Conservation (phyloP, 1,139 yeast species). For the Entelexis paramagnoliae region DNA sequence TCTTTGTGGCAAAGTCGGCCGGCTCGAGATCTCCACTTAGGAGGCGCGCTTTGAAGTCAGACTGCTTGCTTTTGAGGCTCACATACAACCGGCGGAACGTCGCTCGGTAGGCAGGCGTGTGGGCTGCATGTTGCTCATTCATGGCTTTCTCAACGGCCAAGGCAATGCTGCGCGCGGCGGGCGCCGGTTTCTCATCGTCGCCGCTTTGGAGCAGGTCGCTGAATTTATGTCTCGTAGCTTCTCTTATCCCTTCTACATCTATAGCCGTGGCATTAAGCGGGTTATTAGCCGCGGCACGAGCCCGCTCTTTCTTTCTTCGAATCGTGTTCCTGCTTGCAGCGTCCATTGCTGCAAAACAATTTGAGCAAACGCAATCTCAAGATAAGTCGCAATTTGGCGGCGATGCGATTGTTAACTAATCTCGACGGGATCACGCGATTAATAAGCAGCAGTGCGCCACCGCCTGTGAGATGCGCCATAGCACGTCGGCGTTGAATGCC, state of each 20-base stretch:
- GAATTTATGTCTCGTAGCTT: conserved; percentile 20
- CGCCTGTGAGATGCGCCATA: too few species aligned
- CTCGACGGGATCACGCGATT: too few species aligned
- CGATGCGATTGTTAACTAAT: too few species aligned
- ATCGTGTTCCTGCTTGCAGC: conserved; percentile 17
- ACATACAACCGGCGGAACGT: conserved; percentile 21
- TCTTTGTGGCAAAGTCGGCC: conserved; percentile 24
- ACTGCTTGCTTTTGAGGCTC: conserved; percentile 27
- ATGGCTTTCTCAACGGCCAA: conserved; percentile 21
- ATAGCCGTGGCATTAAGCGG: conserved; percentile 3
- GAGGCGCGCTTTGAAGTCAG: conserved; percentile 27
- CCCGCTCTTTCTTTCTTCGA: conserved; percentile 15
- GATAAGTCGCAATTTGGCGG: too few species aligned
- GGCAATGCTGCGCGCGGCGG: conserved; percentile 7
- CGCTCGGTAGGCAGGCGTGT: conserved; percentile 18
- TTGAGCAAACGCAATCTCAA: too few species aligned
- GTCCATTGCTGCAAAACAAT: conserved; percentile 12
- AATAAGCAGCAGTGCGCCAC: too few species aligned
- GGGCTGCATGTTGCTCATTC: conserved; percentile 11
- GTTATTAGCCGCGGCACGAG: background rate
- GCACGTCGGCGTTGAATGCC: too few species aligned
- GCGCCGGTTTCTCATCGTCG: background rate
- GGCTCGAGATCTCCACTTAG: conserved; percentile 26
- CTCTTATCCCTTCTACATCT: conserved; percentile 21
- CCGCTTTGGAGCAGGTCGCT: conserved; percentile 12